Percentiles rank a stretch among this genome's conserved stretches.
Evolutionary conservation across 805 yeast species (phyloP).

Genomic region (Ogataea saltuana): DNA sequence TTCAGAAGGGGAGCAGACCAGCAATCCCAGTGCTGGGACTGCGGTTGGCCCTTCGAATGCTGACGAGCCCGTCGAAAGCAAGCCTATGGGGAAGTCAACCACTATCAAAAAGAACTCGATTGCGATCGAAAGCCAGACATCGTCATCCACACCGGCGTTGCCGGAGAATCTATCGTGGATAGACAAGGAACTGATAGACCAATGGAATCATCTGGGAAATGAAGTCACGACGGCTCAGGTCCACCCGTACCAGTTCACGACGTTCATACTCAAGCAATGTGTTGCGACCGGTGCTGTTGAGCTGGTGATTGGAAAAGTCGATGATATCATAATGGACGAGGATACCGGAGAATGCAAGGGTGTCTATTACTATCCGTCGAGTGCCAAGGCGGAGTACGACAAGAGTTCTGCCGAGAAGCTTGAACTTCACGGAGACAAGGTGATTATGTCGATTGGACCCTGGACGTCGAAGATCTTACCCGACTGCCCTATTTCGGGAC

Average conservation of each 20-base stretch:
- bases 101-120: conserved; percentile 39
- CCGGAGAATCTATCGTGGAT: conserved; percentile 82
- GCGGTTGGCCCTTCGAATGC: background rate
- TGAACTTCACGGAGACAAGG: conserved; percentile 65
- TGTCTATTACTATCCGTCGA: conserved; percentile 52
- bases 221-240: conserved; percentile 92
- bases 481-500: conserved; percentile 90
- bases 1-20: conserved; percentile 12
- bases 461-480: conserved; percentile 93
- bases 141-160: conserved; percentile 28
- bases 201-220: conserved; percentile 81
- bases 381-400: conserved; percentile 38
- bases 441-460: conserved; percentile 90
- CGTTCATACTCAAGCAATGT: conserved; percentile 74
- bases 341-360: conserved; percentile 72
- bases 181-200: conserved; percentile 57
- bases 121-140: conserved; percentile 30
- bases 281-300: conserved; percentile 82
- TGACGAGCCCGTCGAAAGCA: conserved; percentile 10
- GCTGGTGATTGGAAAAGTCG: conserved; percentile 80
- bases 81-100: conserved; percentile 31
- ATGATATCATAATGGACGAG: conserved; percentile 60
- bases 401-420: conserved; percentile 37
- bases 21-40: background rate
- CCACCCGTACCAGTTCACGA: conserved; percentile 94